phyloP scores from a whole-genome alignment of 768 basidiomycete genomes.

The Mycena alexandri region DNA sequence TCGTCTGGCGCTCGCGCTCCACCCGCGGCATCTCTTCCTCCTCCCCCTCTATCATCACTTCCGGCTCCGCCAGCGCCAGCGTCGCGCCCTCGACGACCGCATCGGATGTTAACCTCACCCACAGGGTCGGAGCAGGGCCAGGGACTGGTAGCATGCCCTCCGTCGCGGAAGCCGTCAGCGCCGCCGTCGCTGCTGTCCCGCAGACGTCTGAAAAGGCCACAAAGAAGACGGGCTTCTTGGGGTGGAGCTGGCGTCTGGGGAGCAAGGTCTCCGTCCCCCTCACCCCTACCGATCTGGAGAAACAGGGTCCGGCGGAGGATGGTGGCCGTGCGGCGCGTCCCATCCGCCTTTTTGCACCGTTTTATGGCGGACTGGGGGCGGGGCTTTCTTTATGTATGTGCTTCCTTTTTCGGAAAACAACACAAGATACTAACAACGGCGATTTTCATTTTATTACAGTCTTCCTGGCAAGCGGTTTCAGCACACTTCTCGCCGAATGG shows the following conservation, averaged over 20 bases:
- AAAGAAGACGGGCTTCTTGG: slow-evolving; percentile 4
- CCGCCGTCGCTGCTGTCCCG: no score
- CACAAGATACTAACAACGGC: no score
- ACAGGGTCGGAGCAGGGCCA: slow-evolving; percentile 26
- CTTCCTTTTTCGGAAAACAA: slow-evolving; percentile 6
- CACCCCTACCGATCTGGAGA: background rate
- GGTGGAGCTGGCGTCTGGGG: slow-evolving; percentile 59
- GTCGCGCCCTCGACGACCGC: slow-evolving; percentile 60
- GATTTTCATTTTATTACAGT: slow-evolving; percentile 52
- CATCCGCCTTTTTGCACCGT: slow-evolving; percentile 75
- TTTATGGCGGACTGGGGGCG: slow-evolving; percentile 78
- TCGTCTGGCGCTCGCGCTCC: slow-evolving; percentile 64
- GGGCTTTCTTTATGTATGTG: slow-evolving; percentile 75
- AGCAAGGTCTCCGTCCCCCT: slow-evolving; percentile 12
- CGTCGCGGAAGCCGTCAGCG: slow-evolving; percentile 39
- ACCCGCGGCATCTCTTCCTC: slow-evolving; percentile 32
- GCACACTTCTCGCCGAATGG: slow-evolving; percentile 73
- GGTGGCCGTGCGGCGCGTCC: slow-evolving; percentile 54
- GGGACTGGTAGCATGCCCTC: slow-evolving; percentile 30
- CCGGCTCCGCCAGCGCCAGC: slow-evolving; percentile 47
- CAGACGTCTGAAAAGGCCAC: no score
- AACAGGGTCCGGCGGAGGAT: background rate
- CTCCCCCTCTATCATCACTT: slow-evolving; percentile 53
- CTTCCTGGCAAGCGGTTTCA: slow-evolving; percentile 75
- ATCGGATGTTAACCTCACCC: slow-evolving; percentile 65